Evolutionary conservation across 2,329 filamentous ascomycete genomes (phyloP).

Genomic region (Bipolaris victoriae): DNA sequence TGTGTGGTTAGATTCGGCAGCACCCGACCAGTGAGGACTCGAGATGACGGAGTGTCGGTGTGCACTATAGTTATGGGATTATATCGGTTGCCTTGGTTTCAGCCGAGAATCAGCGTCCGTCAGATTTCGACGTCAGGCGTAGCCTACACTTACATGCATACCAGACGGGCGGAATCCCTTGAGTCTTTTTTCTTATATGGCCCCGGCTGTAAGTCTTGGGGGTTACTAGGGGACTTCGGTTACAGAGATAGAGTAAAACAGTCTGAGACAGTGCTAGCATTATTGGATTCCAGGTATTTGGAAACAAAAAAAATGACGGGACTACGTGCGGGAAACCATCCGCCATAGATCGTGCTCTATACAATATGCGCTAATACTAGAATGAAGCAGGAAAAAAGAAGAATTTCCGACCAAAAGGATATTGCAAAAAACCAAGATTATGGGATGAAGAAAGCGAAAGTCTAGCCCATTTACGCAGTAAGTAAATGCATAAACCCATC

Average conservation of each 20-base stretch:
- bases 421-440: background rate
- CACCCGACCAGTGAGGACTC: conserved; percentile 13
- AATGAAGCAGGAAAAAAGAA: background rate
- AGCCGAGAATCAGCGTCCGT: conserved; percentile 10
- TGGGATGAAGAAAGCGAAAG: background rate
- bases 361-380: background rate
- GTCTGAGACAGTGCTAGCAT: background rate
- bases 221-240: no score
- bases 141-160: background rate
- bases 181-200: background rate
- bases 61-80: conserved; percentile 12
- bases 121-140: background rate
- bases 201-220: no score
- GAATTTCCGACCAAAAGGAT: background rate
- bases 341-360: conserved; percentile 1
- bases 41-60: conserved; percentile 31
- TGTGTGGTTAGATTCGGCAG: conserved; percentile 6
- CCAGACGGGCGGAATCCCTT: background rate
- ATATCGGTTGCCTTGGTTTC: conserved; percentile 13
- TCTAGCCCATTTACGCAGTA: background rate
- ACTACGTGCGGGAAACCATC: background rate
- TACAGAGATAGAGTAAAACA: no score
- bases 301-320: background rate
- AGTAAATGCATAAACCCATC: background rate
- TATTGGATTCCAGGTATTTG: background rate